A percentile compares a stretch with the other conserved stretches of the same genome.
phyloP scores from a whole-genome alignment of 106 monocot species.

The Posidonia australis region DNA sequence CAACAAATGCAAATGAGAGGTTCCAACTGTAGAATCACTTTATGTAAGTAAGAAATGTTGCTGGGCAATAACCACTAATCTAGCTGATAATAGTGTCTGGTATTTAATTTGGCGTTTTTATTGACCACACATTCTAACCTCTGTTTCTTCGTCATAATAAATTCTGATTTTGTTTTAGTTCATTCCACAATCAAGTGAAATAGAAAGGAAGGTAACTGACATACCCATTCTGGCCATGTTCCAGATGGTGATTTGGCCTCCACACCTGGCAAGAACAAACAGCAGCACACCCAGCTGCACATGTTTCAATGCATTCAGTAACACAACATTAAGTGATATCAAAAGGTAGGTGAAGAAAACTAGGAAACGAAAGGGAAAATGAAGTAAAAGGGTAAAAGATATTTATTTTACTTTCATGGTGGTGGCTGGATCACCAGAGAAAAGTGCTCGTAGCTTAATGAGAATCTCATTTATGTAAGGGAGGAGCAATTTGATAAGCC shows the following conservation, averaged over 20 bases:
- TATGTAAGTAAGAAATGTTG: no score
- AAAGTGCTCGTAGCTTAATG: constrained; percentile 53
- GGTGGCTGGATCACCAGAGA: constrained; percentile 83
- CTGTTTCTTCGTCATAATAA: neutral
- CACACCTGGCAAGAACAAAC: constrained; percentile 82
- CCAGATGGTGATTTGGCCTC: constrained; percentile 62
- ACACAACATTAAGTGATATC: neutral
- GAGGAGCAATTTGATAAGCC: constrained; percentile 42
- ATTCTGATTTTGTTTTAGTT: neutral
- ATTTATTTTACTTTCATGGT: constrained; percentile 68
- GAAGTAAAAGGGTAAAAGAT: neutral
- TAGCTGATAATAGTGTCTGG: neutral
- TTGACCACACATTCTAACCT: neutral
- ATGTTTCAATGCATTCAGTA: neutral
- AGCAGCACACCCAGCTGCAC: constrained; percentile 67
- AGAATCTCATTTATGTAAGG: constrained; percentile 84
- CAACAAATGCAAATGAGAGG: no score
- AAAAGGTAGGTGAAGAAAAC: neutral
- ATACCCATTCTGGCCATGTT: constrained; percentile 68
- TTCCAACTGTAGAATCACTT: no score
- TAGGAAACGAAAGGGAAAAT: neutral
- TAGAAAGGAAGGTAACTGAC: neutral
- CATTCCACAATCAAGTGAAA: neutral
- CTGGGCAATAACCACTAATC: neutral
- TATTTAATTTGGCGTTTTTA: neutral